Evolutionary conservation across 139 green algal species (phyloP), one percentile per base, ranked within the genome.

Genomic region (Asterochloris erici): DNA sequence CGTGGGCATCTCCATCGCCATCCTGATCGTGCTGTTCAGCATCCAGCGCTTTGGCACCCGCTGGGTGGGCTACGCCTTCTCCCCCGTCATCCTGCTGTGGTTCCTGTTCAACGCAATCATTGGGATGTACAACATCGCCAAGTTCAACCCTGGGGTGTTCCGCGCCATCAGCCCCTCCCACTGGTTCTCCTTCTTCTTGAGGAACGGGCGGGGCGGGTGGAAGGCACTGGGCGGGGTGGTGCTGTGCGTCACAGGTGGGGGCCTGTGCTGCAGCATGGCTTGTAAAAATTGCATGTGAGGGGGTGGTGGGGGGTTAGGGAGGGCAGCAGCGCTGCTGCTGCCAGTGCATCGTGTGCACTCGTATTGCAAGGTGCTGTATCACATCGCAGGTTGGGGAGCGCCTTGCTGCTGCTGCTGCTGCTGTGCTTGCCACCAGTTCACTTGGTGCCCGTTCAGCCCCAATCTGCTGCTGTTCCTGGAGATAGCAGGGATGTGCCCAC

Each of bases 61-160:
- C 14, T n/a, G 78, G 11, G 77, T 94, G 12, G 71, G 76, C 77
- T 63, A 80, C 10, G 13, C 85, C 14, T 95, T 95, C 62, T 87
- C 87, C 15, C 92, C 92, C 17, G 82, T 93, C 68, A 76, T 91
- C 78, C 29, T 87, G 0, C 26, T 91, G 23, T 94, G 90, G 90
- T 78, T 91, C n/a, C 15, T 83, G 17, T 77, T 62, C 70, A 86
- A 83, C 66, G 69, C 77, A 26, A 28, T 69, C 23, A 87, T 94
- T 38, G 89, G 86, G n/a, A 66, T 89, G 4, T 93, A 92, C 83
- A 92, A 92, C 87, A 85, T 94, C 17, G n/a, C 68, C 68, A 81
- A 79, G 6, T 77, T 84, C 63, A 38, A 77, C 1, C 28, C 81
- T 1, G 28, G 17, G 27, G 71, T 85, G 17, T 84, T 88, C 66